These are phyloP conservation scores for Recurvomyces mirabilis DNA, from an alignment of 495 filamentous ascomycete genomes.

Conservation along the genomic window DNA sequence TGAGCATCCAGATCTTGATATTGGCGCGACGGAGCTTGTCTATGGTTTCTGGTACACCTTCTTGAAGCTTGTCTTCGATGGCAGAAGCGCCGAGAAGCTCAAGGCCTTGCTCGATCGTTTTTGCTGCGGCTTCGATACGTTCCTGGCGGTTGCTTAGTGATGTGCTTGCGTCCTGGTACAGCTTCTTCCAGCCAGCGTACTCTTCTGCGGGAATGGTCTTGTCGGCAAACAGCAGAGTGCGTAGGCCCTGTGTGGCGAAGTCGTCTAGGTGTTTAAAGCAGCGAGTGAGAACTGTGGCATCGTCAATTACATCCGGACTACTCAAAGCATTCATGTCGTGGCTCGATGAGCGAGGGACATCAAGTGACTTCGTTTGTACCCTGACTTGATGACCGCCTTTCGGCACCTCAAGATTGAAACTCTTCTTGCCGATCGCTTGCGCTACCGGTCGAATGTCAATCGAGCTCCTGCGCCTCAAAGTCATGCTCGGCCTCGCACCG, in stretches of 20 bases:
- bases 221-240: conserved; percentile 78
- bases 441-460: conserved; percentile 23
- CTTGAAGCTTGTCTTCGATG: conserved; percentile 89
- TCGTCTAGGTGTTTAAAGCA: conserved; percentile 87
- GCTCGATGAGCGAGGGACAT: conserved; percentile 38
- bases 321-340: conserved; percentile 50
- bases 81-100: conserved; percentile 80
- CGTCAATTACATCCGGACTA: conserved; percentile 46
- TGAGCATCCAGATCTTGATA: conserved; percentile 97
- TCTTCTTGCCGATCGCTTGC: conserved; percentile 40
- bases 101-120: conserved; percentile 69
- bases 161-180: conserved; percentile 70
- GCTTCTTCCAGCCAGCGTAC: conserved; percentile 66
- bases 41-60: conserved; percentile 82
- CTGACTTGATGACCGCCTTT: conserved; percentile 66
- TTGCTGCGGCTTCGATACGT: conserved; percentile 65
- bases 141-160: conserved; percentile 71
- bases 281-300: conserved; percentile 55
- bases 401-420: conserved; percentile 44
- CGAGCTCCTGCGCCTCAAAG: conserved; percentile 35
- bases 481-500: conserved; percentile 48
- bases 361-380: conserved; percentile 50
- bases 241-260: conserved; percentile 81
- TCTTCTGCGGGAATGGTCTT: conserved; percentile 66
- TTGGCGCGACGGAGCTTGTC: conserved; percentile 83